Percentiles rank a stretch among this genome's conserved stretches.
Evolutionary conservation across 2,329 filamentous ascomycete genomes (phyloP).

Genomic region (Aspergillus udagawae): DNA sequence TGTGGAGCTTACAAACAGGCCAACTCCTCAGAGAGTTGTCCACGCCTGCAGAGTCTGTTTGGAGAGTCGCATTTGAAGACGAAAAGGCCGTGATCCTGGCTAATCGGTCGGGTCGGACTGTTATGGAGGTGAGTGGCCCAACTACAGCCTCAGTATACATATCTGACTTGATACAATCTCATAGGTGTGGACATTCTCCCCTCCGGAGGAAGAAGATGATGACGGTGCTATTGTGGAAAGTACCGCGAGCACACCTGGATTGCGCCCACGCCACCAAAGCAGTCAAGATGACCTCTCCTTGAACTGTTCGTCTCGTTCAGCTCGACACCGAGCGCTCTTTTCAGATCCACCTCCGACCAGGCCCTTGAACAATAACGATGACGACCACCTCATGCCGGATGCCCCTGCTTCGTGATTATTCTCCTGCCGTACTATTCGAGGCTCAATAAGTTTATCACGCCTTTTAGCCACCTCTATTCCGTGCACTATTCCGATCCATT

Average conservation of each 20-base stretch:
- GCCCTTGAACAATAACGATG: constrained; percentile 20
- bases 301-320: neutral
- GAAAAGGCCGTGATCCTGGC: constrained; percentile 98
- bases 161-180: constrained; percentile 23
- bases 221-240: constrained; percentile 27
- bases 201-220: constrained; percentile 40
- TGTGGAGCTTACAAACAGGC: constrained; percentile 94
- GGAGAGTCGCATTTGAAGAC: constrained; percentile 96
- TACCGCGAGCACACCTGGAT: constrained; percentile 30
- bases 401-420: constrained; percentile 18
- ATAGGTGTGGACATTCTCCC: constrained; percentile 92
- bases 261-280: constrained; percentile 17
- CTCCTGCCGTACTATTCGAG: constrained; percentile 1
- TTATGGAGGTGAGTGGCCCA: constrained; percentile 78
- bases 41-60: constrained; percentile 87
- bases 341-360: constrained; percentile 30
- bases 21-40: constrained; percentile 87
- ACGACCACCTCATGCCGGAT: constrained; percentile 34
- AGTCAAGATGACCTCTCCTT: constrained; percentile 9
- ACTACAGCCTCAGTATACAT: neutral
- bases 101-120: constrained; percentile 74
- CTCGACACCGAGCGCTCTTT: constrained; percentile 22
- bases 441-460: constrained; percentile 11
- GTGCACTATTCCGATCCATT: neutral
- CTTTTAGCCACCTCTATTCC: constrained; percentile 2